These are phyloP conservation scores for Penicillium freii DNA, from an alignment of 2,329 filamentous ascomycete species.

Conservation along the genomic window DNA sequence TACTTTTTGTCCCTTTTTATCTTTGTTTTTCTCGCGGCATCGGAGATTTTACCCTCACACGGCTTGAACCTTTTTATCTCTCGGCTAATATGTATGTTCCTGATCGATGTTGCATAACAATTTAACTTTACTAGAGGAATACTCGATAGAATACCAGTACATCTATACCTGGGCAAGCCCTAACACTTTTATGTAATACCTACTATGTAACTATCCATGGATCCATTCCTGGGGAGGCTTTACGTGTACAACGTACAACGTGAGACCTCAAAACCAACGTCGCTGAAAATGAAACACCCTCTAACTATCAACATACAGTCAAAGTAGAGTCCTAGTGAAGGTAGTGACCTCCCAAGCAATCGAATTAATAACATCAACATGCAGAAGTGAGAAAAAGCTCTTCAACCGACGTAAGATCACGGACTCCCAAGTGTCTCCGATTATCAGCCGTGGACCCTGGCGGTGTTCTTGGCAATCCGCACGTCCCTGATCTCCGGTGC, in stretches of 20 bases:
- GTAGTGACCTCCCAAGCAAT: background rate
- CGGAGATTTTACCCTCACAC: constrained; percentile 14
- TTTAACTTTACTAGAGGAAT: background rate
- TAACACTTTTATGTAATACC: background rate
- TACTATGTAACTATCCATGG: background rate
- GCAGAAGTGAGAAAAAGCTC: background rate
- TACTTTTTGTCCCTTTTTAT: background rate
- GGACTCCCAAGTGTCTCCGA: constrained; percentile 1
- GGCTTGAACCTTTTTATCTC: background rate
- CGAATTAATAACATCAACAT: background rate
- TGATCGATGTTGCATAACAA: constrained; percentile 2
- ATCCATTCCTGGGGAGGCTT: background rate
- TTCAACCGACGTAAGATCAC: background rate
- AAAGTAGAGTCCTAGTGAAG: no score
- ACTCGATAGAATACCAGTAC: background rate
- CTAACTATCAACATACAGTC: background rate
- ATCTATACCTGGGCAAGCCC: background rate
- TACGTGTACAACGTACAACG: background rate
- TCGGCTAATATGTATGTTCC: constrained; percentile 5
- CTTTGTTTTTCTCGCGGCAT: background rate
- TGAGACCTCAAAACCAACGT: background rate
- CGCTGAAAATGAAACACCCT: background rate
- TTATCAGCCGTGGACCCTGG: constrained; percentile 23
- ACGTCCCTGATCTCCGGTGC: constrained; percentile 16
- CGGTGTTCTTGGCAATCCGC: constrained; percentile 16